Evolutionary conservation across 176 grass and related monocot genomes (phyloP), one percentile per base, ranked within the genome.

Genomic region (Ananas comosus): DNA sequence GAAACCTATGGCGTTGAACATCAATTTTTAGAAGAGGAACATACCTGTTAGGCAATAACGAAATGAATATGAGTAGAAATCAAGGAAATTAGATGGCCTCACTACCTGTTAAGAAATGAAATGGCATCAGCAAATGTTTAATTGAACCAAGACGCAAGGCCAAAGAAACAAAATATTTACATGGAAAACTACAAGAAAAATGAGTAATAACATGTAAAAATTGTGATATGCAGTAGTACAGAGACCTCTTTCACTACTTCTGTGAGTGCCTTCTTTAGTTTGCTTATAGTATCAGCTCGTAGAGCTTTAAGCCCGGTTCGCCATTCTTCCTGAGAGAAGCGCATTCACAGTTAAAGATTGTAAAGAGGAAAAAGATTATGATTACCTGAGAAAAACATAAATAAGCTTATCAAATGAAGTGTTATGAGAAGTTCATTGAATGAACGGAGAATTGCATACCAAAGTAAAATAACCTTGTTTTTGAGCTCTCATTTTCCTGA

Each of bases 1-100:
- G 11, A 57, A 68, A 49, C 8, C 16, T 48, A 57, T 11, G 13
- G 69, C 2, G 28, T 27, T 64, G 51, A 69, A 8, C 16, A 9
- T 16, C 17, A 18, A 64, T 58, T 58, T n/a, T 79, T 51, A 33
- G 63, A 28, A 27, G 81, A 82, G 1, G 50, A 74, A 51, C 21
- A 73, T 91, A 99, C 95, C 95, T 78, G 87, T 99, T 64, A 99
- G 70, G 87, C 95, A 94, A 84, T 99, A 99, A 63, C 87, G 84
- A 69, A 99, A 99, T 0, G 95, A 73, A 82, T 94, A 99, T 21
- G 78, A 76, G 66, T 91, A 99, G 80, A 99, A 99, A 79, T 91
- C 87, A 79, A 75, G 76, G 64, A 99, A 99, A 91, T 91, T 90
- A 49, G 85, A 82, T 51, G 87, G 78, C 80, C 95, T 94, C 51